Evolutionary conservation across 352 stramenopile genomes (phyloP), one percentile per base, ranked within the genome.

Genomic region (Phytopythium cucurbitacearum): DNA sequence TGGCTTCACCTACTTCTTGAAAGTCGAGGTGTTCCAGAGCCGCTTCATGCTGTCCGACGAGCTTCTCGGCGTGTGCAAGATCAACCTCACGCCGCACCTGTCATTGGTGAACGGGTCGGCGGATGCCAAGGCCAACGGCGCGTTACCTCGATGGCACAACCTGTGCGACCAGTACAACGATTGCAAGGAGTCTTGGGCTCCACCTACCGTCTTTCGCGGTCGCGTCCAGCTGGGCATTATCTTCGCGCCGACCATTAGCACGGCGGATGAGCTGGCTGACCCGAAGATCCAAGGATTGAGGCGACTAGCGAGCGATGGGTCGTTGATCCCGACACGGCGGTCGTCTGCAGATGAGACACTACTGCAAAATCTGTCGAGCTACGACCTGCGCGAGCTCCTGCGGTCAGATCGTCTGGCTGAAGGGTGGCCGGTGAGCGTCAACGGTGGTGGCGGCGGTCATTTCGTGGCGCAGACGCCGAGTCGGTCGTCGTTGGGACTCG

Each of bases 91-190:
- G n/a, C 80, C 83, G n/a, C 80, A 93, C 53, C 48, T 93, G 11
- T 87, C 80, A 37, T 63, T 93, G 37, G 77, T 87, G 41, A 85
- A 85, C 48, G 83, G 73, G 12, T 94, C 83, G 36, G 83, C 83
- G 4, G 83, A 94, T 36, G 83, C 83, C 5, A 90, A 90, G 39
- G 83, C 83, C 3, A 94, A 90, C 34, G 83, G 83, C 5, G 83
- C 83, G 16, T 60, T 94, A 13, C 76, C 78, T 48, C 72, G 83
- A 16, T 94, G 83, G 83, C 80, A 92, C 46, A 94, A 94, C 53
- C 55, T 93, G n/a, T 91, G 83, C 52, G 83, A 93, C 40, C 81
- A 91, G 59, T 93, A 93, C 60, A 89, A 93, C 48, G 83, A 93
- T 55, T 93, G 83, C 55, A 84, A 85, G 33, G 83, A 91, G 50